Base-by-base conservation (phyloP, 2,329 filamentous ascomycete genomes). In the Seiridium cupressi region DNA sequence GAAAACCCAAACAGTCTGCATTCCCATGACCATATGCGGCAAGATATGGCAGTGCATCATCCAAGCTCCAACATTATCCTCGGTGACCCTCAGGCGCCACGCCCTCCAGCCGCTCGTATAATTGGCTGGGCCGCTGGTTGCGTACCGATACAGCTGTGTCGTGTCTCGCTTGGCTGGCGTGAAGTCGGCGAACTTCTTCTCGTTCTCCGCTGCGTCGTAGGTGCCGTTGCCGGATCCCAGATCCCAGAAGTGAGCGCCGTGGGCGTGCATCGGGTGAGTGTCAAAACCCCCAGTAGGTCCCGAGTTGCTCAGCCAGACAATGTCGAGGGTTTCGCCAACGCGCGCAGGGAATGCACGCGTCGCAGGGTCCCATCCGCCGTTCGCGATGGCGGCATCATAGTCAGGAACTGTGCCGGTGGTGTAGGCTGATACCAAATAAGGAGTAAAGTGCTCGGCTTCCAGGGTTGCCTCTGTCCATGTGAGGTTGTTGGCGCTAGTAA, bases 41-140 rank as follows among this genome's bases (percentile, higher is more conserved):
- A 83, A 63, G 13, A 83, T 79, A 68, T 88, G 85, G 63, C 85
- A 88, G 68, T 88, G 85, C 63, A 87, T 74, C 82, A 87, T 83
- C 84, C 84, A 88, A 3, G 83, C 83, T 0, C 85, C 85, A 0
- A 87, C 80, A 3, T 83, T 74, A 1, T 75, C 69, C 42, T 74
- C 65, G 1, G 69, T 72, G 1, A 81, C 69, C 4, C 75, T 67
- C 1, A 88, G 70, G 8, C 86, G 75, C 86, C 85, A 89, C 0
- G 79, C 85, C 26, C 86, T 74, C 86, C 86, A 89, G 0, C 86
- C 84, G 0, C 78, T 74, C 2, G 76, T 77, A 5, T 74, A 68
- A 3, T 78, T 72, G 0, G 77, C 69, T 2, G 63, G 63, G 0
- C 77, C 79, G 32, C 74, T 75, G 3, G 71, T 63, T 0, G 69